Evolutionary conservation across 1,284 basidiomycete genomes (phyloP).

Genomic region (Ustilago sp.): DNA sequence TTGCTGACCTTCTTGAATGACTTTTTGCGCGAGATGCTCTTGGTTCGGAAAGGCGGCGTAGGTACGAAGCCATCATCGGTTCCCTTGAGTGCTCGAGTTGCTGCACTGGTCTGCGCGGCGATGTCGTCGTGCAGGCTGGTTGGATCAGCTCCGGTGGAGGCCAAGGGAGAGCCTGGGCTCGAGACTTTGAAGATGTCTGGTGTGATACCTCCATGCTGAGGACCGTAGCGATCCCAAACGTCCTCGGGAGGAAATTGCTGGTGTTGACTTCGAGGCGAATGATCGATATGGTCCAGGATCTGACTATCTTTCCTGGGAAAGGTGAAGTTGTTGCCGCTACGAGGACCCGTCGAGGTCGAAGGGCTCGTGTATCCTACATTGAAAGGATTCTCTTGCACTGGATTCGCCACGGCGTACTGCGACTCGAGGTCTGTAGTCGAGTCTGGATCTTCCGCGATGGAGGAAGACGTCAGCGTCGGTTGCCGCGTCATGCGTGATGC

Average conservation of each 20-base stretch:
- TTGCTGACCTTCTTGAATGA: constrained; percentile 56
- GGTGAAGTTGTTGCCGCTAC: constrained; percentile 3
- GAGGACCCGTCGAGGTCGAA: not conserved
- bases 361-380: constrained; percentile 37
- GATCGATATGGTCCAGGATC: constrained; percentile 1
- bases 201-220: constrained; percentile 20
- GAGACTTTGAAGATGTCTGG: constrained; percentile 12
- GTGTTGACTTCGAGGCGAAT: constrained; percentile 24
- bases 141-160: constrained; percentile 14
- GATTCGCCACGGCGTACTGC: constrained; percentile 7
- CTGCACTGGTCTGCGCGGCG: constrained; percentile 59
- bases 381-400: constrained; percentile 35
- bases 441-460: constrained; percentile 23
- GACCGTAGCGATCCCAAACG: constrained; percentile 37
- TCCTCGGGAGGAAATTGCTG: constrained; percentile 29
- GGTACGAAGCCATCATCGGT: constrained; percentile 32
- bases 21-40: constrained; percentile 54
- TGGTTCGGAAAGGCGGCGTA: constrained; percentile 44
- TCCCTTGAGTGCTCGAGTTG: constrained; percentile 62
- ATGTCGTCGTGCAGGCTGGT: constrained; percentile 53
- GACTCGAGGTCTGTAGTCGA: constrained; percentile 12
- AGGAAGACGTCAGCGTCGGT: constrained; percentile 4
- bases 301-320: constrained; percentile 1
- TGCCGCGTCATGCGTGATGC: constrained; percentile 26
- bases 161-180: constrained; percentile 7